phyloP scores from a whole-genome alignment of 2,329 filamentous ascomycete genomes.

The Erysiphe neolycopersici region DNA sequence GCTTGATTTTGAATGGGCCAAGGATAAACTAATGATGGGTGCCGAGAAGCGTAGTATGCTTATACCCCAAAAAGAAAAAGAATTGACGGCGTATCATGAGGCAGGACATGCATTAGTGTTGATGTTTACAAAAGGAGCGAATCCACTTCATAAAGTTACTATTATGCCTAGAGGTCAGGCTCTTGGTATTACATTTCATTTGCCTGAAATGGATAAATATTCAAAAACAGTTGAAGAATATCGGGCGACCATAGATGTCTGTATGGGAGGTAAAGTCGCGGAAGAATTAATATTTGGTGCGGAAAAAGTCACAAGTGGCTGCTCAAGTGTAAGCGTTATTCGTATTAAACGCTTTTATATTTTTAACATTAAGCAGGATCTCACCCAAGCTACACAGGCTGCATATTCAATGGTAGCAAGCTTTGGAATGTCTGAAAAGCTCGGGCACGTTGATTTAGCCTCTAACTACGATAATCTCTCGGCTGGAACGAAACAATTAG shows the following conservation, averaged over 20 bases:
- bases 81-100: conserved; percentile 89
- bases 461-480: conserved; percentile 61
- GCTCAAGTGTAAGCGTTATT: background rate
- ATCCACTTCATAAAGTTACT: conserved; percentile 83
- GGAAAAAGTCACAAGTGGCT: conserved; percentile 79
- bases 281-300: conserved; percentile 79
- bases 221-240: conserved; percentile 69
- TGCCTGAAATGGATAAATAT: conserved; percentile 83
- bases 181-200: conserved; percentile 62
- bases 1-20: conserved; percentile 82
- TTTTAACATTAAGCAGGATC: conserved; percentile 33
- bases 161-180: conserved; percentile 76
- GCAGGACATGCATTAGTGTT: conserved; percentile 83
- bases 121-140: conserved; percentile 48
- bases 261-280: conserved; percentile 65
- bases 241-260: conserved; percentile 50
- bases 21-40: conserved; percentile 94
- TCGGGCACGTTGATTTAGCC: conserved; percentile 75
- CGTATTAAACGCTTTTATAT: background rate
- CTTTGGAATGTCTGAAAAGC: conserved; percentile 64
- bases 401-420: conserved; percentile 73
- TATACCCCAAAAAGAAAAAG: conserved; percentile 78
- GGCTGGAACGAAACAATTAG: conserved; percentile 58
- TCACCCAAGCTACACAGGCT: conserved; percentile 53
- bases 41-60: conserved; percentile 75